Evolutionary conservation across 1,284 basidiomycete species (phyloP), one percentile per base, ranked within the genome.

Genomic region (Leucoagaricus sp.): DNA sequence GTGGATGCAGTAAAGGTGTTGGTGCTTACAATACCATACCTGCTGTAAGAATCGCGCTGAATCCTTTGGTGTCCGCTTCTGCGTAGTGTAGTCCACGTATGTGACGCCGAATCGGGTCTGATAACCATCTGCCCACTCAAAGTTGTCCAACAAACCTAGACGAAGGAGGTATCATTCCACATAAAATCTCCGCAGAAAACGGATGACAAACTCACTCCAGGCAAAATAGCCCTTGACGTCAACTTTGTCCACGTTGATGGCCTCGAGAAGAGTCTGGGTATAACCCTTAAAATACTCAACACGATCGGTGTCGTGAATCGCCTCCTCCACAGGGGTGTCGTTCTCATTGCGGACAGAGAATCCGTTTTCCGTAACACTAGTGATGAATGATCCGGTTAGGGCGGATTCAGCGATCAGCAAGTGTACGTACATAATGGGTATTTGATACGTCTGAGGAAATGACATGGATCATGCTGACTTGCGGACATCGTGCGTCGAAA

Each of bases 91-190:
- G 71, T 89, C 81, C 41, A 89, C 81, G 65, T 86, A 84, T 2
- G 84, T 87, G 50, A 84, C 76, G 26, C 84, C 84, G 61, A 87
- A 88, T 15, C 85, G 79, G 2, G 83, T 83, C 34, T 72, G 71
- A 63, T 86, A 87, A 4, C 85, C 84, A 62, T 88, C 85, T 8
- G 83, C 82, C 85, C 89, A 90, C 70, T 92, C 89, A 59, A 91
- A 90, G 70, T 90, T 90, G 67, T 90, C 87, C 55, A 88, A 65
- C 53, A 87, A 71, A 69, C 82, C 83, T 84, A n/a, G n/a, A 45
- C 51, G 53, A 41, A 21, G 31, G 13, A 15, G 13, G n/a, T n/a
- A n/a, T n/a, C n/a, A n/a, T n/a, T n/a, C n/a, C n/a, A n/a, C n/a
- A n/a, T 25, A 33, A 3, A 29, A 19, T 40, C 31, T 1, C 17